Evolutionary conservation across 2,329 filamentous ascomycete genomes (phyloP).

Genomic region (Hirsutella minnesotensis): DNA sequence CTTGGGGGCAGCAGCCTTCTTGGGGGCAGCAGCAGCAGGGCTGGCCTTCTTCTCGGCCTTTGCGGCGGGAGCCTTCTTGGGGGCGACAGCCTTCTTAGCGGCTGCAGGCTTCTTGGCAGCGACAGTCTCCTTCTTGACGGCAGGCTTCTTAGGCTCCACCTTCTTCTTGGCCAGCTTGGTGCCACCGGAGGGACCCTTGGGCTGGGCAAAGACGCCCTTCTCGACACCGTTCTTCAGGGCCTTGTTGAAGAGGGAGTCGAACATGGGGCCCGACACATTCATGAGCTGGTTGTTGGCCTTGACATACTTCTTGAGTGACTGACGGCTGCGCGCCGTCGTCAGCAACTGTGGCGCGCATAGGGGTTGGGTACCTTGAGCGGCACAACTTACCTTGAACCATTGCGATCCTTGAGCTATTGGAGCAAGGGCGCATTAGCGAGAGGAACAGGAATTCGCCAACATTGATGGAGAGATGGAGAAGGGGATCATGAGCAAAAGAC

Average conservation of each 20-base stretch:
- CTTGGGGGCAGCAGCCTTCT: constrained; percentile 25
- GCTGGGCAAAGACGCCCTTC: constrained; percentile 76
- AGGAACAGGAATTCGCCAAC: background rate
- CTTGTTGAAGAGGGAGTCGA: constrained; percentile 71
- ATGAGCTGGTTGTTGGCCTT: constrained; percentile 41
- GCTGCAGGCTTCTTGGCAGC: constrained; percentile 12
- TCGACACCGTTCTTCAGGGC: constrained; percentile 73
- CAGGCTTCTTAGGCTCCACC: constrained; percentile 26
- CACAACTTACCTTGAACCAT: constrained; percentile 33
- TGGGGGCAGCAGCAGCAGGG: constrained; percentile 18
- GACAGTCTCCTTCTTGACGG: constrained; percentile 18
- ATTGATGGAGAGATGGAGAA: background rate
- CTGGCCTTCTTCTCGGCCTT: constrained; percentile 57
- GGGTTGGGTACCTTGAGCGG: background rate
- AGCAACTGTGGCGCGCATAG: constrained; percentile 3
- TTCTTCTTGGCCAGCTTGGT: constrained; percentile 87
- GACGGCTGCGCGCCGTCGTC: constrained; percentile 30
- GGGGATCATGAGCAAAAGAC: background rate
- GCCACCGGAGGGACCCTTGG: constrained; percentile 82
- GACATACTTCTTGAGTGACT: constrained; percentile 50
- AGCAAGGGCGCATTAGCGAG: constrained; percentile 24
- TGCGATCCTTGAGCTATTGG: constrained; percentile 48
- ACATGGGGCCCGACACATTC: constrained; percentile 40
- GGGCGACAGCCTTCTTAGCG: constrained; percentile 12
- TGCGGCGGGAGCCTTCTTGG: constrained; percentile 8